Conservation (phyloP, 208 protist species). For the Trypanosomatidae sp. region DNA sequence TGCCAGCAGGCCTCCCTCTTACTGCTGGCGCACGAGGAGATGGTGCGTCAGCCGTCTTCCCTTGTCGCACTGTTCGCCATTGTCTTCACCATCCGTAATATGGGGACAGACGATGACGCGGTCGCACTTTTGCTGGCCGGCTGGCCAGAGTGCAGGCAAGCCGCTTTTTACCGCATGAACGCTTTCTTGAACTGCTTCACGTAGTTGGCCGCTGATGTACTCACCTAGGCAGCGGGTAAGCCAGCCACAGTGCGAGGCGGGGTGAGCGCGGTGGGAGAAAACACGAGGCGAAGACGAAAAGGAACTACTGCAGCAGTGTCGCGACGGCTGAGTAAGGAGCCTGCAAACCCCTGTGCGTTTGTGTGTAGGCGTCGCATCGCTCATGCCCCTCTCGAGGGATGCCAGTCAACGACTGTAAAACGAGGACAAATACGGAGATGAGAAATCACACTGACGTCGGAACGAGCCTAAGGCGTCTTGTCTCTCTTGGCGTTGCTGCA, state of each 20-base stretch:
- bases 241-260: neutral
- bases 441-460: neutral
- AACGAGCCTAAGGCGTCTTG: neutral
- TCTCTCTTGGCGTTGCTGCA: neutral
- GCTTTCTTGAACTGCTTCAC: conserved; percentile 30
- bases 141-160: conserved; percentile 15
- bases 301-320: neutral
- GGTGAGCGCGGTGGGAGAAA: neutral
- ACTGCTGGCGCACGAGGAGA: conserved; percentile 28
- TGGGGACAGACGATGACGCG: conserved; percentile 5
- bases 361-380: neutral
- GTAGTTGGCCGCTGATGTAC: neutral
- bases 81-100: conserved; percentile 29
- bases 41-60: conserved; percentile 22
- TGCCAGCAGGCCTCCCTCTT: conserved; percentile 32
- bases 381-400: neutral
- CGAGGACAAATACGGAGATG: neutral
- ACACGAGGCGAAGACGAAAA: neutral
- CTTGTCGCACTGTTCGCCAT: conserved; percentile 20
- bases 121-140: conserved; percentile 7
- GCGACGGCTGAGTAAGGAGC: neutral
- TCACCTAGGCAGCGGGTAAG: neutral
- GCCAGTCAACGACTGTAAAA: neutral
- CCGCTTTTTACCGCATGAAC: conserved; percentile 20
- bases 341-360: neutral